A percentile compares a stretch with the other conserved stretches of the same genome.
phyloP scores from a whole-genome alignment of 495 filamentous ascomycete genomes.

The Penicillium egyptiacum region DNA sequence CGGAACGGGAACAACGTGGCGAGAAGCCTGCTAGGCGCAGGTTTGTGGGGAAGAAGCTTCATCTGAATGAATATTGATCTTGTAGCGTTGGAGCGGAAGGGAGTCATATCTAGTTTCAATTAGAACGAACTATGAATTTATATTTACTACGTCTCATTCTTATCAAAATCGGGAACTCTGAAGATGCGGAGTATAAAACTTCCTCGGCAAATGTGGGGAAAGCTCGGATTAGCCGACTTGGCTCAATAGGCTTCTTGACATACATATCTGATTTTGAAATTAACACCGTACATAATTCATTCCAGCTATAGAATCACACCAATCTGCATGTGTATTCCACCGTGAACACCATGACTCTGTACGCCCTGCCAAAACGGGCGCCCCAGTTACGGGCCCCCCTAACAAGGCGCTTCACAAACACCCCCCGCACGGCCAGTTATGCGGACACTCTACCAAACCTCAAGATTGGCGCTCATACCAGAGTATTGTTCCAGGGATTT shows the following conservation, averaged over 20 bases:
- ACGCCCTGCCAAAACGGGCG: conserved; percentile 20
- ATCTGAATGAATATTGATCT: conserved; percentile 70
- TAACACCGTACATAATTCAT: background rate
- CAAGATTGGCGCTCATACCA: conserved; percentile 74
- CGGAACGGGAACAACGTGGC: conserved; percentile 47
- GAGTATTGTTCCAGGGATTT: conserved; percentile 87
- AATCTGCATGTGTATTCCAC: background rate
- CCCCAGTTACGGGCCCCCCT: conserved; percentile 12
- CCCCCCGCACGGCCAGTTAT: conserved; percentile 40
- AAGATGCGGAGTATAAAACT: background rate
- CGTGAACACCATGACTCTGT: conserved; percentile 19
- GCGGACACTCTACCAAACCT: conserved; percentile 71
- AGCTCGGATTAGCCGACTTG: conserved; percentile 14
- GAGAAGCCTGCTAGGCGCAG: conserved; percentile 52
- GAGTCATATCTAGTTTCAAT: background rate
- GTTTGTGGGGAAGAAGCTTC: conserved; percentile 77
- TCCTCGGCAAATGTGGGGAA: conserved; percentile 13
- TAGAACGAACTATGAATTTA: background rate
- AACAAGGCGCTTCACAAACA: conserved; percentile 43
- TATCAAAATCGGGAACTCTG: background rate
- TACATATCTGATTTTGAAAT: background rate
- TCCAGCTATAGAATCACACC: background rate
- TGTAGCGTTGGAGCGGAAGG: background rate
- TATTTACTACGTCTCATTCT: background rate
- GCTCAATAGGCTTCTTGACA: conserved; percentile 4